Base-by-base conservation (phyloP, 768 basidiomycete species). In the Rhizopogon vinicolor region DNA sequence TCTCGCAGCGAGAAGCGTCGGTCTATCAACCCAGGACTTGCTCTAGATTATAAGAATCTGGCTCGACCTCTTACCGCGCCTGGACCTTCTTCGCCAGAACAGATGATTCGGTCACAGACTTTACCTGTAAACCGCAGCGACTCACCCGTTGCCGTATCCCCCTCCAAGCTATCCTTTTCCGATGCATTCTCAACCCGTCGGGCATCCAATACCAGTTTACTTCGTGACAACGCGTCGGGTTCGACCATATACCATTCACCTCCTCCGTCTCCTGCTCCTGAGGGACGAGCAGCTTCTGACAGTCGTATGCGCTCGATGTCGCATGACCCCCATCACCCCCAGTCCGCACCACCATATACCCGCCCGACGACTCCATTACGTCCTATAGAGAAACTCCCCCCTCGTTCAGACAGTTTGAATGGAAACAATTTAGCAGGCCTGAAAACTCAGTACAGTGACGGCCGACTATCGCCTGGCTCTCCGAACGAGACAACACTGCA, bases 21-120 rank as follows among this genome's bases (percentile, higher is more conserved):
- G 19, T 84, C 83, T 4, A 83, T 84, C 57, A 84, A 82, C 54
- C 84, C 84, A 1, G 75, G 66, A 4, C 65, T 78, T 43, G 63
- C 73, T 7, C 69, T 81, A 57, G 73, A 67, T 19, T 53, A 57
- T 37, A 60, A 60, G 13, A 54, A 60, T 3, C 0, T 45, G 2
- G 8, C 45, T 4, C 58, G 54, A 5, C 41, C 54, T 43, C 33
- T 62, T 10, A 41, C 54, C 28, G 41, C 58, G n/a, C 43, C 59
- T 22, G 60, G 59, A 49, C 56, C 60, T 29, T 54, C 59, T 9
- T 59, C 59, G n/a, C 51, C 60, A 6, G 68, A 70, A 14, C 37
- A 33, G 28, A 68, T 72, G 58, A 46, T 62, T 19, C 72, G 65
- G 43, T 69, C 71, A 5, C 71, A 63, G 44, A 69, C 67, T 1